Evolutionary conservation across 768 basidiomycete genomes (phyloP), one percentile per base, ranked within the genome.

Genomic region (Leccinum rimulosum): DNA sequence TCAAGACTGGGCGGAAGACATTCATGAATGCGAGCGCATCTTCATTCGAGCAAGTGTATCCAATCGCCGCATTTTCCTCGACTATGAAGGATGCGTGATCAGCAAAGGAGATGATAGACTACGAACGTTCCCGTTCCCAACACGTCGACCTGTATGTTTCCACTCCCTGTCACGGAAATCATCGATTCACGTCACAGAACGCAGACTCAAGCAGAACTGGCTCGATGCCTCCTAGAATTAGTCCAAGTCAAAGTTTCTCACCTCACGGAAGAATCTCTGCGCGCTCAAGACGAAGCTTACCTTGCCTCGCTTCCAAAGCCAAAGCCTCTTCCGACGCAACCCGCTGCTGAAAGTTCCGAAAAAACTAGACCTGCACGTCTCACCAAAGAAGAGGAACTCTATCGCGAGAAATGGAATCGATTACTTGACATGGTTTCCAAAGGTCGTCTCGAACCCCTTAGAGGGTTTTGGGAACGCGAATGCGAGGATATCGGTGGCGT

Each of bases 121-220:
- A 31, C 83, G 95, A 48, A 91, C 88, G 0, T 98, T 96, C 73
- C 95, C 95, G 0, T 99, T 99, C 74, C 95, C 95, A 4, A 99
- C 97, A 1, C 87, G 95, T 43, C 82, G 97, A 64, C 96, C 97
- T 14, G 94, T 95, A 73, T 59, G 90, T 56, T 51, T 35, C 43
- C 38, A 8, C 19, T 17, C 15, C 4, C 47, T 59, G 6, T 53
- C 22, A 36, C 15, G 12, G 0, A 50, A 54, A 43, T 28, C 28
- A 14, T 9, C 17, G 7, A 30, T 50, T 64, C 28, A 71, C 48
- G 12, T 40, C 9, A 4, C 50, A 50, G 38, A 8, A 33, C 30
- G 2, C 61, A 96, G 91, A 99, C 96, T 0, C 90, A 93, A 77
- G 84, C 92, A 2, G 97, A 99, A 73, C 82, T 98, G 22, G 57